Percentiles rank a stretch among this genome's conserved stretches.
Evolutionary conservation across 2,329 filamentous ascomycete genomes (phyloP).

Genomic region (Fusarium mundagurra): DNA sequence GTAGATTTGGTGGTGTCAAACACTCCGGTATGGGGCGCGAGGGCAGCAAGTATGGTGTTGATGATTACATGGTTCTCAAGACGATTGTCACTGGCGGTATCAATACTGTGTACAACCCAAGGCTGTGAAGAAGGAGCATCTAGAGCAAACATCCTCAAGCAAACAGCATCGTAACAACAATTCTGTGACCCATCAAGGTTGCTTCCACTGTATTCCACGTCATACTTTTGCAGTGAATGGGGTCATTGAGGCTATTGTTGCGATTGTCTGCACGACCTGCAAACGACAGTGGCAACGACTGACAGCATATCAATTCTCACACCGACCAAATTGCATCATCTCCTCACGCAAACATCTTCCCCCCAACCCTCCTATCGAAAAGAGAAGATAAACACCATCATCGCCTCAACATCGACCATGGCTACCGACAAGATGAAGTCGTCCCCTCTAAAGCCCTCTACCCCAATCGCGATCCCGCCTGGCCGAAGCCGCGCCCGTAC

Average conservation of each 20-base stretch:
- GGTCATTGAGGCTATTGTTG: background rate
- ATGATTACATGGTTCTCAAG: slow-evolving; percentile 68
- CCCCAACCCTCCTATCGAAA: background rate
- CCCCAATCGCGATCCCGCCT: background rate
- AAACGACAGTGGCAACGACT: background rate
- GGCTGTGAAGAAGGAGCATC: background rate
- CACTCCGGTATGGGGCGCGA: slow-evolving; percentile 69
- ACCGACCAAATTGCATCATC: background rate
- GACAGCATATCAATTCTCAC: background rate
- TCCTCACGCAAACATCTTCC: background rate
- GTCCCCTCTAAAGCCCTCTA: background rate
- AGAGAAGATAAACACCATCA: no score
- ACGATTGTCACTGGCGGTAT: slow-evolving; percentile 57
- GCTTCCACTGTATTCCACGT: background rate
- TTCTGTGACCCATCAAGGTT: background rate
- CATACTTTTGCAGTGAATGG: background rate
- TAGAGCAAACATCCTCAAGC: background rate
- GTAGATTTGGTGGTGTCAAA: slow-evolving; percentile 68
- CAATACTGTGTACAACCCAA: slow-evolving; percentile 12
- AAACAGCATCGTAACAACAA: background rate
- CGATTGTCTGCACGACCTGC: background rate
- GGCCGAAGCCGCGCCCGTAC: background rate
- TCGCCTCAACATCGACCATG: background rate
- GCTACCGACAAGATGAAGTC: background rate
- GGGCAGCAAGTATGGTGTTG: slow-evolving; percentile 68